A percentile compares a stretch with the other conserved stretches of the same genome.
These are phyloP conservation scores for Tricholoma sp. DNA, from an alignment of 768 basidiomycete genomes.

Conservation along the genomic window DNA sequence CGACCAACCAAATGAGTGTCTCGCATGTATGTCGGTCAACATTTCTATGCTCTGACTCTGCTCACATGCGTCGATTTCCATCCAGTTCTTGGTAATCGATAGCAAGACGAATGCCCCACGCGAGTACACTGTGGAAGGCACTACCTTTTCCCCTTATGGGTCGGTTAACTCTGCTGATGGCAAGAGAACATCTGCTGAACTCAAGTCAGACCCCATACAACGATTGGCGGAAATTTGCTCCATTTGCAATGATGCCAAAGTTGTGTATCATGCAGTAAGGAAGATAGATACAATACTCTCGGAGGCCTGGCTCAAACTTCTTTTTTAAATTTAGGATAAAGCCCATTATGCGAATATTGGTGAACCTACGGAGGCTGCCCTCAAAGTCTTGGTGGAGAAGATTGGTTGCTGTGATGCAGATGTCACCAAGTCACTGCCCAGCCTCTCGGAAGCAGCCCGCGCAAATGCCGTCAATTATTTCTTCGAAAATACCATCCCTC, in stretches of 20 bases:
- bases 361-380: conserved; percentile 95
- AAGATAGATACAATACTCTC: neutral
- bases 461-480: conserved; percentile 82
- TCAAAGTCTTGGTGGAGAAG: conserved; percentile 94
- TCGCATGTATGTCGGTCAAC: conserved; percentile 49
- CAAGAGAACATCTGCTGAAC: conserved; percentile 51
- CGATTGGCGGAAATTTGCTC: conserved; percentile 88
- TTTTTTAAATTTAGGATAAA: conserved; percentile 62
- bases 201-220: conserved; percentile 65
- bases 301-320: neutral
- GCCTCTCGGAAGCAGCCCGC: conserved; percentile 54
- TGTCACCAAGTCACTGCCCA: conserved; percentile 49
- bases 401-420: conserved; percentile 69
- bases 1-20: conserved; percentile 97
- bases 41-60: neutral
- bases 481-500: conserved; percentile 69
- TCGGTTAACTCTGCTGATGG: conserved; percentile 62
- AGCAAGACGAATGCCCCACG: conserved; percentile 40
- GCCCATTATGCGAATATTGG: conserved; percentile 77
- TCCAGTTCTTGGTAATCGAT: conserved; percentile 74
- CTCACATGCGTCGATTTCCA: neutral
- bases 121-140: conserved; percentile 85
- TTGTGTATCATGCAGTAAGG: conserved; percentile 75
- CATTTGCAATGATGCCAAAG: conserved; percentile 93
- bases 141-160: conserved; percentile 87